Evolutionary conservation across 2,329 filamentous ascomycete species (phyloP).

Genomic region (Ceratocystiopsis minuta): DNA sequence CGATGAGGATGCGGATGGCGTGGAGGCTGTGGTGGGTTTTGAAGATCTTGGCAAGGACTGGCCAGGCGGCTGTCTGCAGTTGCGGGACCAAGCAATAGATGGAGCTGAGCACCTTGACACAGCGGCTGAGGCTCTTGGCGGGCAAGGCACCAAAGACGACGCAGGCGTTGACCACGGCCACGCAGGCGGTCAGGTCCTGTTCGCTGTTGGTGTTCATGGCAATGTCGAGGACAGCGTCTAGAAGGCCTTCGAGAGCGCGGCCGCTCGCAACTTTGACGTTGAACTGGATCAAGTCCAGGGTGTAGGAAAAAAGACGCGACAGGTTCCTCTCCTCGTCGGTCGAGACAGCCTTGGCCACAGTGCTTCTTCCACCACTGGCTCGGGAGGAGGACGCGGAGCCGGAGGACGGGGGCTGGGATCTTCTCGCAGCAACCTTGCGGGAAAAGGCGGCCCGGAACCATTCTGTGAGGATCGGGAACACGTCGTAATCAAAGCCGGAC

Average conservation of each 20-base stretch:
- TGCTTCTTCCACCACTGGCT: slow-evolving; percentile 15
- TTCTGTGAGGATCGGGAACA: slow-evolving; percentile 40
- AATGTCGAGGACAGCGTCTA: slow-evolving; percentile 45
- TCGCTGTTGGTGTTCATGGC: slow-evolving; percentile 48
- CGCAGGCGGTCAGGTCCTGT: slow-evolving; percentile 48
- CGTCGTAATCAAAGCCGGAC: slow-evolving; percentile 48
- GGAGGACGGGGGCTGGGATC: slow-evolving; percentile 10
- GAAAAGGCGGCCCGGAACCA: slow-evolving; percentile 43
- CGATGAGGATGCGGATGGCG: slow-evolving; percentile 46
- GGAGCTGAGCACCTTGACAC: slow-evolving; percentile 52
- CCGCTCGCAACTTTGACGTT: slow-evolving; percentile 53
- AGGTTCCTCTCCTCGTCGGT: slow-evolving; percentile 43
- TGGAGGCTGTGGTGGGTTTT: slow-evolving; percentile 56
- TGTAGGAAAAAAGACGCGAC: slow-evolving; percentile 43
- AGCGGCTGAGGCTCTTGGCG: slow-evolving; percentile 39
- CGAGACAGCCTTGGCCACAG: slow-evolving; percentile 22
- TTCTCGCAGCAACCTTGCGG: slow-evolving; percentile 19
- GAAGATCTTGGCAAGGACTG: slow-evolving; percentile 50
- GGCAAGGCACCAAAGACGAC: slow-evolving; percentile 58
- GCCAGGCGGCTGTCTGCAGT: slow-evolving; percentile 49
- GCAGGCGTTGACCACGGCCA: slow-evolving; percentile 49
- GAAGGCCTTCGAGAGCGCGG: slow-evolving; percentile 38
- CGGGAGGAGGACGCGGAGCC: not conserved
- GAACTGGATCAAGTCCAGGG: slow-evolving; percentile 56
- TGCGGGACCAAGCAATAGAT: slow-evolving; percentile 48